Evolutionary conservation across 23 red algal genomes (phyloP).

Genomic region (Gracilaria gracilis): DNA sequence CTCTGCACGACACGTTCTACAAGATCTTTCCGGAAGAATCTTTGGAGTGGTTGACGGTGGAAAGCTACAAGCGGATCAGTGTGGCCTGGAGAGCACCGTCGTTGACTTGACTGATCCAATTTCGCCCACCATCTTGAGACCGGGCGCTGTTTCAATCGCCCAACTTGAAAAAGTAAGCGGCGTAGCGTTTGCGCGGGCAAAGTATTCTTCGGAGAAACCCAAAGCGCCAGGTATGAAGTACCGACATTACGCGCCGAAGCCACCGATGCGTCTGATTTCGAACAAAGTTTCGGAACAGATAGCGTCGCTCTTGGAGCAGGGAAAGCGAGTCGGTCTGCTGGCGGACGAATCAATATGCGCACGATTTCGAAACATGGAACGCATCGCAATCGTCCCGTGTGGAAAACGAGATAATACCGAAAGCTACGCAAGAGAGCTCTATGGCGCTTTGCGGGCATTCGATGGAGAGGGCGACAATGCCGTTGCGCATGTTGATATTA

Average conservation of each 20-base stretch:
- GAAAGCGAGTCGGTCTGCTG: constrained; percentile 63
- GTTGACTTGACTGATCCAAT: constrained; percentile 58
- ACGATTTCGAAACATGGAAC: constrained; percentile 12
- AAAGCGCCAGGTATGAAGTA: constrained; percentile 96
- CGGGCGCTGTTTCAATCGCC: constrained; percentile 67
- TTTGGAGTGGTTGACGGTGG: constrained; percentile 76
- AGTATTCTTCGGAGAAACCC: constrained; percentile 4
- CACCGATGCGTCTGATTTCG: constrained; percentile 53
- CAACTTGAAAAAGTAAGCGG: constrained; percentile 29
- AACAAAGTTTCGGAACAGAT: not conserved
- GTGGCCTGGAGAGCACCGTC: constrained; percentile 87
- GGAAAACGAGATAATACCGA: constrained; percentile 1
- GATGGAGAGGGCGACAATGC: constrained; percentile 44
- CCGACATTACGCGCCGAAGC: constrained; percentile 86
- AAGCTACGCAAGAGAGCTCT: constrained; percentile 66
- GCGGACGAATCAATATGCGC: constrained; percentile 35
- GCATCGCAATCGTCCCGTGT: constrained; percentile 57
- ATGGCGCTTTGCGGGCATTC: constrained; percentile 69
- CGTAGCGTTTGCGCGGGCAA: constrained; percentile 7
- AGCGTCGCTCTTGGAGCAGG: constrained; percentile 1
- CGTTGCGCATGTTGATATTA: constrained; percentile 71
- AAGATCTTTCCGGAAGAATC: constrained; percentile 65
- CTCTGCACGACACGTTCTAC: constrained; percentile 69
- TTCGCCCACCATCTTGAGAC: constrained; percentile 61
- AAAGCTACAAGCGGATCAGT: constrained; percentile 37